Conservation (phyloP, 1,284 basidiomycete species). For the Rhodotorula sp. region DNA sequence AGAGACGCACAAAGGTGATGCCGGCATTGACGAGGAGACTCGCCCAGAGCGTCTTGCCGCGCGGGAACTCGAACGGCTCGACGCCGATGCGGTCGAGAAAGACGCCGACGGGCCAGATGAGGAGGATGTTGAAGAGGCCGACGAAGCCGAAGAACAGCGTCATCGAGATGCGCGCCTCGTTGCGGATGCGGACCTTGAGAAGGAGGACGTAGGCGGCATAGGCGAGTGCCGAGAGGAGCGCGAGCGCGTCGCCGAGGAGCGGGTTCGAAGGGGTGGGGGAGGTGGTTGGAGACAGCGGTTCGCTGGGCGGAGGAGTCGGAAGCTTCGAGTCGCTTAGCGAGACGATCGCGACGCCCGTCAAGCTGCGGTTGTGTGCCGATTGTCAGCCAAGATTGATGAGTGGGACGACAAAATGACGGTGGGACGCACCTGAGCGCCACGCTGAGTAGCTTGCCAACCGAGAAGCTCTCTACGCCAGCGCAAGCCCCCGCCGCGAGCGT, state of each 20-base stretch:
- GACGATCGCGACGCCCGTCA: constrained; percentile 81
- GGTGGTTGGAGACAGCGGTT: constrained; percentile 57
- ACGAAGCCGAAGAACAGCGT: constrained; percentile 78
- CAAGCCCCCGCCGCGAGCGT: constrained; percentile 83
- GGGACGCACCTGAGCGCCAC: constrained; percentile 71
- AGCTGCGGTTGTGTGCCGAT: constrained; percentile 57
- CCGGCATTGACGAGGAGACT: constrained; percentile 69
- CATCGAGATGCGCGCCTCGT: constrained; percentile 76
- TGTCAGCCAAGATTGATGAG: not conserved
- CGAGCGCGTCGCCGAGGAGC: constrained; percentile 73
- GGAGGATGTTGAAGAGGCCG: constrained; percentile 69
- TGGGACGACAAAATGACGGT: constrained; percentile 3
- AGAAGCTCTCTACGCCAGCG: constrained; percentile 78
- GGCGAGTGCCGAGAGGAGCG: constrained; percentile 76
- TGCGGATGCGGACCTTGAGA: constrained; percentile 77
- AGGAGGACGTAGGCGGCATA: constrained; percentile 91
- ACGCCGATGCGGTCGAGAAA: constrained; percentile 73
- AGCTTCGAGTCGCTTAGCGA: constrained; percentile 57
- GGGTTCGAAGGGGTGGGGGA: constrained; percentile 54
- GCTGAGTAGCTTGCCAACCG: constrained; percentile 72
- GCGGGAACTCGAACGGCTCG: constrained; percentile 76
- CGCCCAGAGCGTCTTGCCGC: constrained; percentile 60
- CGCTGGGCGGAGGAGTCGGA: constrained; percentile 20
- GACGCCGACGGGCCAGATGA: constrained; percentile 78
- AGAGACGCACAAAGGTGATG: constrained; percentile 50